Percentiles rank a stretch among this genome's conserved stretches.
phyloP scores from a whole-genome alignment of 1,284 basidiomycete genomes.

The Marasmius oreades region DNA sequence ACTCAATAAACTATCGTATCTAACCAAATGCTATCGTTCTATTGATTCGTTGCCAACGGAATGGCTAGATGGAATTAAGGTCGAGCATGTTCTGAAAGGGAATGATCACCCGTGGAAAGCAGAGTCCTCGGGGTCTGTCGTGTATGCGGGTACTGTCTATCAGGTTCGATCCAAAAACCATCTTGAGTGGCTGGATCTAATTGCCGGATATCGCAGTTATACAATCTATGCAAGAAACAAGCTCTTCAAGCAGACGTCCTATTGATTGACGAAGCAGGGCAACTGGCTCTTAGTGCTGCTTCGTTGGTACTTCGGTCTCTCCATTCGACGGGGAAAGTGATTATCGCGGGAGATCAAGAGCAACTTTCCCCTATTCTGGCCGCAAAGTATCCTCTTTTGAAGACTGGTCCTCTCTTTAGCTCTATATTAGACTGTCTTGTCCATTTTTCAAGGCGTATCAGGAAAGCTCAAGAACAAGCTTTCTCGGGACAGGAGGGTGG shows the following conservation, averaged over 20 bases:
- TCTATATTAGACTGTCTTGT: slow-evolving; percentile 45
- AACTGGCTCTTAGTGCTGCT: slow-evolving; percentile 40
- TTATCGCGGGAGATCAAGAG: slow-evolving; percentile 48
- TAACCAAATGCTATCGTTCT: slow-evolving; percentile 34
- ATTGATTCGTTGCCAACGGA: slow-evolving; percentile 31
- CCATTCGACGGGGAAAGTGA: slow-evolving; percentile 31
- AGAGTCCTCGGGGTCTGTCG: slow-evolving; percentile 22
- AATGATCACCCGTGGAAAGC: slow-evolving; percentile 29
- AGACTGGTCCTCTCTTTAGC: slow-evolving; percentile 38
- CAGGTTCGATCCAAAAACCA: slow-evolving; percentile 28
- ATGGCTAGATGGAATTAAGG: slow-evolving; percentile 36
- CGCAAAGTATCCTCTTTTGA: slow-evolving; percentile 39
- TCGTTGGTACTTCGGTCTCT: slow-evolving; percentile 43
- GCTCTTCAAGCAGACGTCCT: slow-evolving; percentile 37
- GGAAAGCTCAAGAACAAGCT: slow-evolving; percentile 17
- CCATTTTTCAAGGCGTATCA: slow-evolving; percentile 20
- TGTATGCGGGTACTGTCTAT: slow-evolving; percentile 46
- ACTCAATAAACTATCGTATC: slow-evolving; percentile 32
- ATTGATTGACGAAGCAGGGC: slow-evolving; percentile 47
- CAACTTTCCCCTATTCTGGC: slow-evolving; percentile 47
- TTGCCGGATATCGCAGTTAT: slow-evolving; percentile 28
- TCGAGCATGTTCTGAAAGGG: slow-evolving; percentile 39
- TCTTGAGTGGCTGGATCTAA: background rate
- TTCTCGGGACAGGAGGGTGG: slow-evolving; percentile 4
- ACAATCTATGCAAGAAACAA: slow-evolving; percentile 39